Conservation (phyloP, 2,329 filamentous ascomycete genomes). For the Penicillium polonicum region DNA sequence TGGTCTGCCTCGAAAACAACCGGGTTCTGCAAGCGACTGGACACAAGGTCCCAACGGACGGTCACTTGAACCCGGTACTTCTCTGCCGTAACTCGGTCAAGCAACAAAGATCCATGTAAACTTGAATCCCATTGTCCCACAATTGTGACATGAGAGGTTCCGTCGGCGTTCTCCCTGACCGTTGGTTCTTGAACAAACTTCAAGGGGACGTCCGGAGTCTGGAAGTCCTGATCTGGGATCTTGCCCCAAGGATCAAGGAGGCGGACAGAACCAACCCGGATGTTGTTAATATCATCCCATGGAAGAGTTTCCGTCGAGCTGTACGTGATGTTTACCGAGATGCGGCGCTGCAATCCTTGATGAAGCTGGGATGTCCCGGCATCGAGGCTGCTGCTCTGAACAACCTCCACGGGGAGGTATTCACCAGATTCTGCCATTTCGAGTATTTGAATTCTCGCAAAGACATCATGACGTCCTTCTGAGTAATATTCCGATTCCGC, state of each 20-base stretch:
- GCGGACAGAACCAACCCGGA: constrained; percentile 77
- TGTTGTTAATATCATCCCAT: constrained; percentile 77
- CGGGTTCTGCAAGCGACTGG: constrained; percentile 78
- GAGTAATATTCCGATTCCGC: constrained; percentile 90
- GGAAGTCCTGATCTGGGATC: constrained; percentile 72
- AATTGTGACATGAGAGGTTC: constrained; percentile 80
- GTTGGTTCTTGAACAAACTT: constrained; percentile 75
- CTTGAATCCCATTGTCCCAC: constrained; percentile 97
- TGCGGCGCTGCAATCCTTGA: constrained; percentile 85
- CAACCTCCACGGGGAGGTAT: constrained; percentile 88
- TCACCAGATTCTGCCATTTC: constrained; percentile 89
- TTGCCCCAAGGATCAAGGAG: constrained; percentile 84
- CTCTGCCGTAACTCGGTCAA: constrained; percentile 92
- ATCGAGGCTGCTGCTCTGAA: constrained; percentile 80
- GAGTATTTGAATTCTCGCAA: constrained; percentile 81
- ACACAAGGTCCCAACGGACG: constrained; percentile 80
- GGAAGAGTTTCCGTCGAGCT: constrained; percentile 84
- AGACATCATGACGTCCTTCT: constrained; percentile 90
- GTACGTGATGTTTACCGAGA: constrained; percentile 85
- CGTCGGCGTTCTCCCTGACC: constrained; percentile 83
- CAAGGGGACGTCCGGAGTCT: constrained; percentile 71
- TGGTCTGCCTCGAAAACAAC: constrained; percentile 84
- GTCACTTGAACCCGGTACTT: constrained; percentile 88
- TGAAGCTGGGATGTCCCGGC: constrained; percentile 91
- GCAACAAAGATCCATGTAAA: constrained; percentile 81